A percentile compares a stretch with the other conserved stretches of the same genome.
These are phyloP conservation scores for Phaeolepiota aurea DNA, from an alignment of 768 basidiomycete species.

Conservation along the genomic window DNA sequence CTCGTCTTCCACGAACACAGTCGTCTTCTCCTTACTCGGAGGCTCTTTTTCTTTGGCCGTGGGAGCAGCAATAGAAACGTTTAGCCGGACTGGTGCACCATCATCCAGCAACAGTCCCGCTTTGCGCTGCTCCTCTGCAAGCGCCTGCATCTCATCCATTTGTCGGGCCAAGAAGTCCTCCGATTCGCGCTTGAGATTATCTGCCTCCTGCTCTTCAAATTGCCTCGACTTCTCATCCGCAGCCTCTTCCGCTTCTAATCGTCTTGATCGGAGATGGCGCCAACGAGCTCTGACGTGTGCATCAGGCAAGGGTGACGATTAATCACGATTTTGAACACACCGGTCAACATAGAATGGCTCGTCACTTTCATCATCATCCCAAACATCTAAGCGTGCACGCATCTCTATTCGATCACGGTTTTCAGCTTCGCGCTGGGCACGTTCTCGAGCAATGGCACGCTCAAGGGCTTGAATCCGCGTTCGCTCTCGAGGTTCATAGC, in stretches of 20 bases:
- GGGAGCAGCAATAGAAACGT: constrained; percentile 57
- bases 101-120: constrained; percentile 88
- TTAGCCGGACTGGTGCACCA: constrained; percentile 82
- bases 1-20: constrained; percentile 74
- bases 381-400: constrained; percentile 73
- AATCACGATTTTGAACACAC: constrained; percentile 23
- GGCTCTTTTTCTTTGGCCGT: constrained; percentile 34
- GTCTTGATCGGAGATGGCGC: constrained; percentile 67
- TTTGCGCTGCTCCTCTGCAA: constrained; percentile 86
- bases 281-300: constrained; percentile 57
- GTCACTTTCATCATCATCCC: constrained; percentile 91
- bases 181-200: constrained; percentile 81
- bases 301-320: neutral
- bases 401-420: constrained; percentile 76
- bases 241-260: constrained; percentile 70
- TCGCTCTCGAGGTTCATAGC: constrained; percentile 89
- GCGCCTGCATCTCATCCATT: constrained; percentile 92
- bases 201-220: constrained; percentile 80
- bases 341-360: constrained; percentile 91
- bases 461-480: constrained; percentile 71
- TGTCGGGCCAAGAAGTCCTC: constrained; percentile 91
- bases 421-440: constrained; percentile 65
- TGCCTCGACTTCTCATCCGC: constrained; percentile 78
- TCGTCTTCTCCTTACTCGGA: constrained; percentile 41
- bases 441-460: constrained; percentile 66